These are phyloP conservation scores for Pleurostoma richardsiae DNA, from an alignment of 2,329 filamentous ascomycete species.

Conservation along the genomic window DNA sequence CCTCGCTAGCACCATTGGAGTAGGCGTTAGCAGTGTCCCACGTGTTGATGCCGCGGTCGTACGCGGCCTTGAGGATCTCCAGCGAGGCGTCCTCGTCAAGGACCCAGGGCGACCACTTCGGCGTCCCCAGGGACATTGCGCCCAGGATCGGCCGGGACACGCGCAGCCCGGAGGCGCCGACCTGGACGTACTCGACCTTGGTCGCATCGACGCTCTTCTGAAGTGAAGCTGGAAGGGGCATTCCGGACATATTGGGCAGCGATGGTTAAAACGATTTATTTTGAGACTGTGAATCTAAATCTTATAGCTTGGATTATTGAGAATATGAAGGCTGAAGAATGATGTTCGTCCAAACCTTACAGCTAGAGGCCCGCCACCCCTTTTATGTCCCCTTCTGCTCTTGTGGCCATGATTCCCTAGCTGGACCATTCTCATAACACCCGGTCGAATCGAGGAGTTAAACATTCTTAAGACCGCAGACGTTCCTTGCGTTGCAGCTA, in stretches of 20 bases:
- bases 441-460: too few relatives aligned
- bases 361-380: too few relatives aligned
- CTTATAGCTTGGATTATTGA: too few relatives aligned
- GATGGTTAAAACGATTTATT: too few relatives aligned
- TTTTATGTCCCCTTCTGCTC: too few relatives aligned
- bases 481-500: too few relatives aligned
- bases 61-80: constrained; percentile 55
- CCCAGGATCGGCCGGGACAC: constrained; percentile 47
- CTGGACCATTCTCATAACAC: too few relatives aligned
- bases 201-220: background rate
- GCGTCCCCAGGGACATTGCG: constrained; percentile 40
- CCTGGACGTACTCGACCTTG: constrained; percentile 12
- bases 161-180: constrained; percentile 47
- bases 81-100: constrained; percentile 40
- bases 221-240: background rate
- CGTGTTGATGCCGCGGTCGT: constrained; percentile 55
- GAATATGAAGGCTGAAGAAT: too few relatives aligned
- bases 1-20: constrained; percentile 49
- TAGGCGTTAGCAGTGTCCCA: constrained; percentile 50
- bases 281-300: too few relatives aligned
- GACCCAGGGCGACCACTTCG: constrained; percentile 40
- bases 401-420: too few relatives aligned
- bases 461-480: too few relatives aligned
- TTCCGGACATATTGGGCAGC: background rate
- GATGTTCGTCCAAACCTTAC: too few relatives aligned